Conservation (phyloP, 257 asterid species). For the Forsythia suspensa region DNA sequence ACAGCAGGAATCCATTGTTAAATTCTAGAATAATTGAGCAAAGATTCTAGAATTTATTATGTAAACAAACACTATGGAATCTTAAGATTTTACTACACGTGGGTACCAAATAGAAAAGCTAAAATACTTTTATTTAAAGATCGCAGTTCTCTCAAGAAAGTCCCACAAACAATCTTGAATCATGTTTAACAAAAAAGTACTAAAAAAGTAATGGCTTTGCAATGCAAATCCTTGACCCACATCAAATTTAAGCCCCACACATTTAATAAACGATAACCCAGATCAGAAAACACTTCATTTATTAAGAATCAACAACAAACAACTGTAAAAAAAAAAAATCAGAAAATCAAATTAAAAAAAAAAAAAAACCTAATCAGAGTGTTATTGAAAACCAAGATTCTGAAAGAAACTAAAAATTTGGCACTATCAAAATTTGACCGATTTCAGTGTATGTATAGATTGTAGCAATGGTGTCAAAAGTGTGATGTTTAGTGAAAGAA, state of each 20-base stretch:
- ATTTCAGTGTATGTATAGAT: neutral
- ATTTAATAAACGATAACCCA: constrained; percentile 4
- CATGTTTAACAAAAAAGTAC: neutral
- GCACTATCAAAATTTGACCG: neutral
- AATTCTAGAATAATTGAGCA: constrained; percentile 6
- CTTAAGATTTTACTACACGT: neutral
- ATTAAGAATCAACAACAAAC: neutral
- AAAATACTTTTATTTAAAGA: constrained; percentile 24
- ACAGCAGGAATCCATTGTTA: constrained; percentile 62
- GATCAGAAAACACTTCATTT: constrained; percentile 20
- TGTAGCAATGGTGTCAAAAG: neutral
- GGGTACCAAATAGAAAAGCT: neutral
- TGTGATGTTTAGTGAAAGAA: constrained; percentile 2
- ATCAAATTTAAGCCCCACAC: neutral
- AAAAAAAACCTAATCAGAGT: neutral
- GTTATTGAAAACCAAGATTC: constrained; percentile 1
- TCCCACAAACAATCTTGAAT: constrained; percentile 22
- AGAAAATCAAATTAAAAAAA: constrained; percentile 2
- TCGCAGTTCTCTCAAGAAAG: constrained; percentile 16
- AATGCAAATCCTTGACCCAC: constrained; percentile 1
- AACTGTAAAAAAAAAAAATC: neutral
- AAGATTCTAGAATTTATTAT: constrained; percentile 19
- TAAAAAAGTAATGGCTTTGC: constrained; percentile 4
- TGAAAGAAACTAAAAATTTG: neutral
- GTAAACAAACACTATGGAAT: constrained; percentile 3